Conservation (phyloP, 768 basidiomycete species). For the Phaffia tasmanica region DNA sequence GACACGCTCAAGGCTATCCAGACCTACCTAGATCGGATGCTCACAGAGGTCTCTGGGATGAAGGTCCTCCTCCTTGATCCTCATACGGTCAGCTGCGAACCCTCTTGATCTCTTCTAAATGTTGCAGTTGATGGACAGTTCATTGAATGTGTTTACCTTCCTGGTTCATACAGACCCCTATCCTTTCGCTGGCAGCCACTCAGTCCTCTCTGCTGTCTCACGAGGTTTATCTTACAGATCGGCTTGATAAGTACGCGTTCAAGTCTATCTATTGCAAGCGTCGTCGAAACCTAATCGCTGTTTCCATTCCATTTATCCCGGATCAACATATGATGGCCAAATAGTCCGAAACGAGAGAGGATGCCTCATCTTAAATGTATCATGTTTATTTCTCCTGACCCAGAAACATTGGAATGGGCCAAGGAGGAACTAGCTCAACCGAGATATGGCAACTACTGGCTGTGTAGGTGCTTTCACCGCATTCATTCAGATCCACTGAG, state of each 20-base stretch:
- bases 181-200: conserved; percentile 85
- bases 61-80: conserved; percentile 89
- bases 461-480: conserved; percentile 71
- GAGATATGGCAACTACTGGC: conserved; percentile 94
- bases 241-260: conserved; percentile 70
- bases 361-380: conserved; percentile 97
- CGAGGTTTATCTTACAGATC: conserved; percentile 94
- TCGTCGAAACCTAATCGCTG: neutral
- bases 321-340: too few relatives aligned
- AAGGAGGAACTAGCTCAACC: conserved; percentile 76
- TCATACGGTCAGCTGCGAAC: conserved; percentile 61
- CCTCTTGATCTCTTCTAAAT: neutral
- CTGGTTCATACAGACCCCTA: conserved; percentile 55
- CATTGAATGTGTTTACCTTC: neutral
- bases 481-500: neutral
- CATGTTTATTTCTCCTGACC: conserved; percentile 75
- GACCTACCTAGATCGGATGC: conserved; percentile 80
- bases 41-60: conserved; percentile 76
- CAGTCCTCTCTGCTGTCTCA: conserved; percentile 86
- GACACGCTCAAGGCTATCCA: conserved; percentile 92
- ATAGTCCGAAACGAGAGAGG: conserved; percentile 54
- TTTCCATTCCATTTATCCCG: neutral
- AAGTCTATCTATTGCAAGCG: neutral
- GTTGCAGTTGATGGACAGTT: neutral
- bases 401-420: conserved; percentile 70